Evolutionary conservation across 306 rosid genomes (phyloP), one percentile per base, ranked within the genome.

Genomic region (Urtica urens): DNA sequence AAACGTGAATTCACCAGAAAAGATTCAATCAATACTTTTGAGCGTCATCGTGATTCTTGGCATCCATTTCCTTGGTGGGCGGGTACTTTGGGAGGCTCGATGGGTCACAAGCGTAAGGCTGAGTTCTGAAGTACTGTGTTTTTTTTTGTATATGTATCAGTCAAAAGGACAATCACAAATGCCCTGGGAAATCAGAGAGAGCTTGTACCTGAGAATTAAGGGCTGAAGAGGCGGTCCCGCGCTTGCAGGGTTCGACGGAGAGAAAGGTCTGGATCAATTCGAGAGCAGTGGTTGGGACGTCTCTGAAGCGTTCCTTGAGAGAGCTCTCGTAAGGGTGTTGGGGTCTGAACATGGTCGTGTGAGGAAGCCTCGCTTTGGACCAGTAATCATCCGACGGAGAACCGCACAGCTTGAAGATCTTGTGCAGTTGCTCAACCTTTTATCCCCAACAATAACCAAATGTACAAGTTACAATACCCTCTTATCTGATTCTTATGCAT

Each of bases 51-150:
- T 67, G 74, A 41, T 0, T 34, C 59, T 85, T 92, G 27, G 93
- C 96, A 76, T 92, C 99, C 60, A 92, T 79, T 75, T 92, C 99
- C 67, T 92, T 92, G 72, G 79, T 77, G 13, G 99, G 96, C 55
- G 93, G 62, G 72, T 92, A 92, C 62, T 73, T 92, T 14, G 99
- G 99, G 44, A 92, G 54, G 58, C 40, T 74, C 60, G 96, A 72
- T 7, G 99, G 94, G 34, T 59, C 94, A 43, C 99, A 92, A 14
- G 96, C 83, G 47, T 62, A 70, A 18, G 99, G 99, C 70, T 50
- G 55, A 52, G 77, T 71, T 70, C 37, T 79, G 77, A 92, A 92
- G 60, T 92, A 92, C 99, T 92, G 76, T n/a, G 56, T 55, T 35
- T 35, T 14, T 14, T 31, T 31, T 31, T 13, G 37, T 7, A 35